Percentiles rank a stretch among this genome's conserved stretches.
Evolutionary conservation across 2,329 filamentous ascomycete species (phyloP).

Genomic region (Fusarium oligoseptatum): DNA sequence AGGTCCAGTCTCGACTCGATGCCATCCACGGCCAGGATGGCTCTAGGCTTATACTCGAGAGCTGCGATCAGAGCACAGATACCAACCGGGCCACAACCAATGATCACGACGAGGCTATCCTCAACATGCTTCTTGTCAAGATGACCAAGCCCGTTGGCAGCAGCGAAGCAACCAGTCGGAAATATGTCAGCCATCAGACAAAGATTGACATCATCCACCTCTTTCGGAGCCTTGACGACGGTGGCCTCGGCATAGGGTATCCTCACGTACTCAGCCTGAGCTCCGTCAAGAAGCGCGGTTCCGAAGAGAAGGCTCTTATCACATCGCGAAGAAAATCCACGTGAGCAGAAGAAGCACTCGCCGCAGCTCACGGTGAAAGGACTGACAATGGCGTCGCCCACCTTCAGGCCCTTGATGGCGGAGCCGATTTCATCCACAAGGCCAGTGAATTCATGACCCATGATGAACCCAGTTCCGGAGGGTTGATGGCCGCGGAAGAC

Average conservation of each 20-base stretch:
- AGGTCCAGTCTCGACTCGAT: slow-evolving; percentile 18
- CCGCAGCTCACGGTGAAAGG: slow-evolving; percentile 40
- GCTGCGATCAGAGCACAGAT: slow-evolving; percentile 31
- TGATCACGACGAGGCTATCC: slow-evolving; percentile 17
- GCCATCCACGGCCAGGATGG: slow-evolving; percentile 22
- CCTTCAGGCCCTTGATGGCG: slow-evolving; percentile 50
- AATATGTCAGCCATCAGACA: slow-evolving; percentile 42
- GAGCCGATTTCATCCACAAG: slow-evolving; percentile 75
- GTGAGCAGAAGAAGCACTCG: slow-evolving; percentile 30
- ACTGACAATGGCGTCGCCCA: slow-evolving; percentile 18
- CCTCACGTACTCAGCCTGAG: slow-evolving; percentile 33
- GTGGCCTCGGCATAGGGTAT: slow-evolving; percentile 28
- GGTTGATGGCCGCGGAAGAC: slow-evolving; percentile 84
- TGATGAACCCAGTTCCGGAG: slow-evolving; percentile 70
- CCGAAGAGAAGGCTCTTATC: slow-evolving; percentile 29
- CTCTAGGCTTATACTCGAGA: slow-evolving; percentile 17
- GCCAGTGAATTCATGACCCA: slow-evolving; percentile 88
- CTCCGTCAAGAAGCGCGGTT: slow-evolving; percentile 11
- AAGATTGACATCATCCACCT: slow-evolving; percentile 22
- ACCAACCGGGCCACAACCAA: slow-evolving; percentile 37
- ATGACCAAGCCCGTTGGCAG: slow-evolving; percentile 65
- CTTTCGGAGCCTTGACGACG: slow-evolving; percentile 23
- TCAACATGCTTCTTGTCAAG: neutral
- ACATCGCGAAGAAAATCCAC: slow-evolving; percentile 26
- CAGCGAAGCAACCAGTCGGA: slow-evolving; percentile 51